phyloP scores from a whole-genome alignment of 2,329 filamentous ascomycete species.

The Monosporascus sp. region DNA sequence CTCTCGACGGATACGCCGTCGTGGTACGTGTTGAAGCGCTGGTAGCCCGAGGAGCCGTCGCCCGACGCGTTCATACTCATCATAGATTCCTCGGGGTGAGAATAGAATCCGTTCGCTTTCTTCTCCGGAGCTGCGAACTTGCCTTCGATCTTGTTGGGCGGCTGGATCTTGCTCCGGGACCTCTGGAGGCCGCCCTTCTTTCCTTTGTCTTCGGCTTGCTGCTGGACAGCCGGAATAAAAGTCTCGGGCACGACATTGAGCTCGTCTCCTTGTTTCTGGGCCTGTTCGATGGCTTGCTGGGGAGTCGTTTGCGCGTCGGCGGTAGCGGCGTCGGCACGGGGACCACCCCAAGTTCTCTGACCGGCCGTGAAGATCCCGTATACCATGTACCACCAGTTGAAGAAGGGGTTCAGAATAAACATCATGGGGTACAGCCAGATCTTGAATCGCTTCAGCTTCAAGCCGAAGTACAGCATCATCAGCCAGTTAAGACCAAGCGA shows the following conservation, averaged over 20 bases:
- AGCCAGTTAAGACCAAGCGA: constrained; percentile 91
- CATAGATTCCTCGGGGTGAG: constrained; percentile 64
- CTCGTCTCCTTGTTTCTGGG: constrained; percentile 75
- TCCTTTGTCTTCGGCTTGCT: constrained; percentile 21
- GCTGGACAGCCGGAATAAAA: constrained; percentile 60
- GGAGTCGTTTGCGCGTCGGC: constrained; percentile 73
- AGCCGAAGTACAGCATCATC: constrained; percentile 93
- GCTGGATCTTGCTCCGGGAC: constrained; percentile 59
- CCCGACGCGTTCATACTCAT: constrained; percentile 43
- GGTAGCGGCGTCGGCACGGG: constrained; percentile 79
- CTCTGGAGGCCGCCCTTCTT: constrained; percentile 36
- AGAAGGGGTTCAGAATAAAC: constrained; percentile 92
- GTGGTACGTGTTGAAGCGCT: constrained; percentile 6
- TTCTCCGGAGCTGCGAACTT: constrained; percentile 70
- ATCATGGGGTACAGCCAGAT: constrained; percentile 93
- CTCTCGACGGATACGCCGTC: constrained; percentile 43
- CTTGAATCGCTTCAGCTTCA: constrained; percentile 83
- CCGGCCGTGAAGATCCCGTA: constrained; percentile 94
- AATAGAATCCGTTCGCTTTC: constrained; percentile 64
- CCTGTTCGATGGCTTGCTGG: constrained; percentile 77
- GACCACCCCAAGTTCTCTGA: constrained; percentile 92
- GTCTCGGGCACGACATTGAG: constrained; percentile 86
- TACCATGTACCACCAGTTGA: constrained; percentile 98
- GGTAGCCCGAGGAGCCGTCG: constrained; percentile 6
- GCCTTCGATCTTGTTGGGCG: constrained; percentile 70